Base-by-base conservation (phyloP, 2,329 filamentous ascomycete genomes). In the Fusarium sp. region DNA sequence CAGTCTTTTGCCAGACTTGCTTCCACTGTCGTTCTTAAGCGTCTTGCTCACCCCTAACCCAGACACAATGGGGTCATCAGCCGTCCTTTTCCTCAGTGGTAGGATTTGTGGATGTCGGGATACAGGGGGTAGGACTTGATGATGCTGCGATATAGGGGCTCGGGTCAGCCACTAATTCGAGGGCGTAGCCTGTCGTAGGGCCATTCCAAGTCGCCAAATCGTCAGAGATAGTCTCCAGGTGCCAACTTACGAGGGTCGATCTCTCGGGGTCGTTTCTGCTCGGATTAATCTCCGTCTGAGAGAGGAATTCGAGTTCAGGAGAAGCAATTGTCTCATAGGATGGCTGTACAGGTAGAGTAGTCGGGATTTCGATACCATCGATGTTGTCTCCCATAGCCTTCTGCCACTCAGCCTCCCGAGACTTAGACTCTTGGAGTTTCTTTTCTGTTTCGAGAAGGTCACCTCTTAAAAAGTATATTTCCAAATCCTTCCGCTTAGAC, bases 131-230 rank as follows among this genome's bases (percentile, higher is more conserved):
- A 6, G 2, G 9, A 18, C 9, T 37, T 18, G 32, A 37, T 18
- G 9, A 18, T 37, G 9, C 34, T 37, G 18, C 10, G 18, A 37
- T 37, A 37, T 4, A n/a, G 34, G 18, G 18, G 34, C 34, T 37
- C 34, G 5, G 5, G 34, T 37, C 34, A 37, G 34, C 34, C 3
- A n/a, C 3, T 18, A 37, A 11, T n/a, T 37, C 34, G 18, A n/a
- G 3, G 3, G 10, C 34, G 1, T n/a, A 18, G 18, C 3, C 18
- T 37, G 5, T 37, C 10, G 1, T n/a, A n/a, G 34, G 34, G 1
- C 18, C 16, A n/a, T 37, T 37, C 18, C 34, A n/a, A n/a, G n/a
- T n/a, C 16, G 18, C 18, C 34, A 37, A n/a, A 3, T 37, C 34
- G 18, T 37, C 34, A 10, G 18, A 37, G 34, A 11, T 37, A 37